Evolutionary conservation across 495 filamentous ascomycete genomes (phyloP).

Genomic region (Podospora fimiseda): DNA sequence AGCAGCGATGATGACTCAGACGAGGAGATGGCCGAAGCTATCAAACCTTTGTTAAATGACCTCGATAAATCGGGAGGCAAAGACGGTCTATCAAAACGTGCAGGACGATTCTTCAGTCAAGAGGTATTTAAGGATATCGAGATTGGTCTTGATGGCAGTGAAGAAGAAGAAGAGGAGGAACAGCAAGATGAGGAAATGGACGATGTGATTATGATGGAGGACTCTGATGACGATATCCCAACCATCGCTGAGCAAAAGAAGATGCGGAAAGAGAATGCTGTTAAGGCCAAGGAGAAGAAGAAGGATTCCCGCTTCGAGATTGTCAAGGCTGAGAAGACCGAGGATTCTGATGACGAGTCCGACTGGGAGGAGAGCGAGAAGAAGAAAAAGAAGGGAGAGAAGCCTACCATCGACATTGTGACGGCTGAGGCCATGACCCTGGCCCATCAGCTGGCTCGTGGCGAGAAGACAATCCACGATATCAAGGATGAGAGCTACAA

Average conservation of each 20-base stretch:
- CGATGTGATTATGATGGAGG: slow-evolving; percentile 4
- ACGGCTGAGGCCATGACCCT: slow-evolving; percentile 98
- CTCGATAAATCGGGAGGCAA: slow-evolving; percentile 43
- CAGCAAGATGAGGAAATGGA: slow-evolving; percentile 24
- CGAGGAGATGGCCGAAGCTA: slow-evolving; percentile 34
- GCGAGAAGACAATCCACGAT: slow-evolving; percentile 69
- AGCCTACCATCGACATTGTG: slow-evolving; percentile 86
- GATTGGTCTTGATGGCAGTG: slow-evolving; percentile 38
- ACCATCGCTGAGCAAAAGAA: slow-evolving; percentile 14
- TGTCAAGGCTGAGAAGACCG: slow-evolving; percentile 34
- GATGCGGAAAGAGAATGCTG: slow-evolving; percentile 7
- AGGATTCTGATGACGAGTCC: slow-evolving; percentile 23
- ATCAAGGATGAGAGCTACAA: slow-evolving; percentile 89
- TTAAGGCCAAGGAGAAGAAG: slow-evolving; percentile 9
- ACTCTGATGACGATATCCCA: slow-evolving; percentile 14
- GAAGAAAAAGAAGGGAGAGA: slow-evolving; percentile 58
- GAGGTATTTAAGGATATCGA: slow-evolving; percentile 85
- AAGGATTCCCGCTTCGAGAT: slow-evolving; percentile 41
- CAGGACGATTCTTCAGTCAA: slow-evolving; percentile 85
- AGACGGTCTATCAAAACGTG: slow-evolving; percentile 68
- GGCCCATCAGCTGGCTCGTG: slow-evolving; percentile 85
- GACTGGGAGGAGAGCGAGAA: slow-evolving; percentile 64
- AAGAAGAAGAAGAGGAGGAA: slow-evolving; percentile 43
- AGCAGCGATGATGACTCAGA: slow-evolving; percentile 50
- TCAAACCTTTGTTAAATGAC: slow-evolving; percentile 43